Percentiles rank a stretch among this genome's conserved stretches.
Evolutionary conservation across 768 basidiomycete genomes (phyloP).

Genomic region (Strobilomyces echinocephalus): DNA sequence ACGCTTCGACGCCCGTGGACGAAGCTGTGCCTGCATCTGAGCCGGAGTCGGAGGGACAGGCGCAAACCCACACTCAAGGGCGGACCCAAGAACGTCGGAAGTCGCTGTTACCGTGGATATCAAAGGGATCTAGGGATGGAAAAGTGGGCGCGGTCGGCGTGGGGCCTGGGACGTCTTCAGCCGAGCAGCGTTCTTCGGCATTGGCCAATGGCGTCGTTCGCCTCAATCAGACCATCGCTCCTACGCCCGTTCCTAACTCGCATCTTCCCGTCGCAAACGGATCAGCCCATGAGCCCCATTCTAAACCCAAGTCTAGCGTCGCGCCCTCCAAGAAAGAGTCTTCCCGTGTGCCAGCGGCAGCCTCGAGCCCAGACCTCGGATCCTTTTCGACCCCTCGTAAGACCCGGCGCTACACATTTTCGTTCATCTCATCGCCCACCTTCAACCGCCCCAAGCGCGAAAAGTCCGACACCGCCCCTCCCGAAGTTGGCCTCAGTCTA

Average conservation of each 20-base stretch:
- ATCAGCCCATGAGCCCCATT: neutral
- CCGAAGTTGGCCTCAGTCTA: neutral
- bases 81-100: constrained; percentile 11
- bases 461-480: constrained; percentile 6
- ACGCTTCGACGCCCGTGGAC: neutral
- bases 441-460: constrained; percentile 19
- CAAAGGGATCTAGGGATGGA: constrained; percentile 7
- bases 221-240: neutral
- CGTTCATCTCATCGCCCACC: constrained; percentile 19
- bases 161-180: neutral
- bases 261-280: neutral
- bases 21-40: neutral
- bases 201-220: neutral
- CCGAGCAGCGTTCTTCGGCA: neutral
- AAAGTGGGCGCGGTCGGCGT: neutral
- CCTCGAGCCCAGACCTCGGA: neutral
- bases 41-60: neutral
- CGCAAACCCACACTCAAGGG: neutral
- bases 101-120: constrained; percentile 23
- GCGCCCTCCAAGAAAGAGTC: neutral
- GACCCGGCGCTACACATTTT: constrained; percentile 23
- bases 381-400: constrained; percentile 3
- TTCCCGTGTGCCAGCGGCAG: neutral
- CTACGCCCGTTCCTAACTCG: neutral
- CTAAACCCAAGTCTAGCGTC: neutral